Base-by-base conservation (phyloP, 257 asterid genomes). In the Lithospermum erythrorhizon region DNA sequence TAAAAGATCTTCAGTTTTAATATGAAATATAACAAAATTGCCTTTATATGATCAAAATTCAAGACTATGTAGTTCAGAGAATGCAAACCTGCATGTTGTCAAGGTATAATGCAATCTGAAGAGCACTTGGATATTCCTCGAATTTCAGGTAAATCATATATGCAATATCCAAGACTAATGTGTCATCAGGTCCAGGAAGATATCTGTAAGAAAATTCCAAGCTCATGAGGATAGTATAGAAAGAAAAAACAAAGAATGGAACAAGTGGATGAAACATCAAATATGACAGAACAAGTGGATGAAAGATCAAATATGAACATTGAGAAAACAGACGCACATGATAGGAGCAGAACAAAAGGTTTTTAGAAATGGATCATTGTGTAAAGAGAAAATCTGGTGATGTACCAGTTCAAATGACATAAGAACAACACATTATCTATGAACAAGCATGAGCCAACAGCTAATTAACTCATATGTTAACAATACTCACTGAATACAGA, bases 161-260 rank as follows among this genome's bases (percentile, higher is more conserved):
- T 10, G 95, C 95, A 60, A 84, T 89, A 64, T 86, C 99, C 69
- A 89, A 73, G 69, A 87, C 96, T 68, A 77, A 61, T 67, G 66
- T 75, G 77, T 89, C 99, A 51, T 93, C 99, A 16, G 96, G 99
- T 48, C 87, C 95, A 47, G 95, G 89, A 68, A 93, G 94, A 84
- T 89, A 93, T 52, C 96, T 91, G 86, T 60, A 61, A 47, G 57
- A 9, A 56, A 61, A 16, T 45, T 51, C 27, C 49, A 58, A 61
- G 15, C 58, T 55, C 37, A 14, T 52, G 17, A 62, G 32, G 19
- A 29, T 21, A 29, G 9, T 25, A 37, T 37, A 9, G 16, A 37
- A 37, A 37, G 48, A 37, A 37, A 10, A 37, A 9, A 37, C 2
- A 41, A 41, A 41, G 9, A 27, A 27, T 3, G 9, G 45, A 35